Evolutionary conservation across 2,329 filamentous ascomycete species (phyloP).

Genomic region (Plenodomus tracheiphilus): DNA sequence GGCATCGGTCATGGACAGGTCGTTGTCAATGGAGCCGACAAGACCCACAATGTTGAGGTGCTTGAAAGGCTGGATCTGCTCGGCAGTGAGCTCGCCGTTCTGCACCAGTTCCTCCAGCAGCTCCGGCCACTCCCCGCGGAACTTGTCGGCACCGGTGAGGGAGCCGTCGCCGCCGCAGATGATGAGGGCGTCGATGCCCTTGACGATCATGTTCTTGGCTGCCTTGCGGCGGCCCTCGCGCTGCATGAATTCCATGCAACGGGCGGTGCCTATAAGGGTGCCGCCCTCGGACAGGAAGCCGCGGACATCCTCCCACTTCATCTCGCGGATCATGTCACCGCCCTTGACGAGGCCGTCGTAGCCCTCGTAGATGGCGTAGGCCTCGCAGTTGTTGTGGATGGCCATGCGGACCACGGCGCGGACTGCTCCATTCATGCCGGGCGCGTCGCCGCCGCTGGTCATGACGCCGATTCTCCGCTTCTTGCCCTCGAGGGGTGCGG

Average conservation of each 20-base stretch:
- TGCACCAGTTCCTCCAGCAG: conserved; percentile 82
- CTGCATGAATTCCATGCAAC: conserved; percentile 91
- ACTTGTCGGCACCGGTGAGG: conserved; percentile 91
- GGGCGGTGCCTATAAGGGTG: conserved; percentile 92
- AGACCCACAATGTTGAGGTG: conserved; percentile 95
- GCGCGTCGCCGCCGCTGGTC: conserved; percentile 92
- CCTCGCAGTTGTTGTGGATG: conserved; percentile 68
- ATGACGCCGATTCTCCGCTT: conserved; percentile 80
- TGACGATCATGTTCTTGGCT: conserved; percentile 90
- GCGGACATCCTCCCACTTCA: conserved; percentile 91
- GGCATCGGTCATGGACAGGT: conserved; percentile 94
- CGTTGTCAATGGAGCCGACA: conserved; percentile 97
- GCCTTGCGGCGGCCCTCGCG: conserved; percentile 79
- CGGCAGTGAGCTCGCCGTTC: conserved; percentile 68
- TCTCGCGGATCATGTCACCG: conserved; percentile 82
- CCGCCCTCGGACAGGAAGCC: conserved; percentile 93
- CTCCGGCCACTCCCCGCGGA: conserved; percentile 88
- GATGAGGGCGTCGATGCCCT: conserved; percentile 92
- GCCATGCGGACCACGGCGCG: conserved; percentile 89
- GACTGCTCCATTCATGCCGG: conserved; percentile 92
- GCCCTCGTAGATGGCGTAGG: conserved; percentile 72
- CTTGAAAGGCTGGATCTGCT: conserved; percentile 75
- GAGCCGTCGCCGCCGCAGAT: conserved; percentile 93
- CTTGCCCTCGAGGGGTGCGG: conserved; percentile 48
- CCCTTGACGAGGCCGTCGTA: conserved; percentile 94